A percentile compares a stretch with the other conserved stretches of the same genome.
Conservation (phyloP, 1,284 basidiomycete species). For the Vanrija sp. region DNA sequence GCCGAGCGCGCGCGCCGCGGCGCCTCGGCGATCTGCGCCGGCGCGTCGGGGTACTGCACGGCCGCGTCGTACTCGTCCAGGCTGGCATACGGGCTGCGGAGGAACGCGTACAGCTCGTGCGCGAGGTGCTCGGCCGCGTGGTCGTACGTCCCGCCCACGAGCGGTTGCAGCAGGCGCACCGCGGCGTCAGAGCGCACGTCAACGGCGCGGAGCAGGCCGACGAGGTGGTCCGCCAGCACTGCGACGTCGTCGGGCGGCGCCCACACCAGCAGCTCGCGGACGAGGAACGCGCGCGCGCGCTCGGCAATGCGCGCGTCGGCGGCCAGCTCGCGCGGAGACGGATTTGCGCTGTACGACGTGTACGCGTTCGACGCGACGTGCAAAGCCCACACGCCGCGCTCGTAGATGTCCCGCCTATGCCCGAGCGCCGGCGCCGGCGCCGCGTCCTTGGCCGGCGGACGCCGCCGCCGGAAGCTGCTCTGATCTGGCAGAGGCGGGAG, state of each 20-base stretch:
- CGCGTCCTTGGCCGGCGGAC: neutral
- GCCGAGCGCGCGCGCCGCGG: constrained; percentile 6
- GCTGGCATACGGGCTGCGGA: constrained; percentile 78
- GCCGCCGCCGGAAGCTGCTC: constrained; percentile 2
- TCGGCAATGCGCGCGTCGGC: constrained; percentile 1
- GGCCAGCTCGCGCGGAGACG: constrained; percentile 61
- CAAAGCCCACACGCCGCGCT: constrained; percentile 73
- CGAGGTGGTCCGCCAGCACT: constrained; percentile 61
- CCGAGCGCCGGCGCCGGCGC: constrained; percentile 39
- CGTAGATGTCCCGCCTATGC: constrained; percentile 63
- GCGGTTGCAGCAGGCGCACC: constrained; percentile 73
- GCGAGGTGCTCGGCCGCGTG: constrained; percentile 81
- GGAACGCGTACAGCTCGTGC: constrained; percentile 80
- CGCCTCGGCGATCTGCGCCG: neutral
- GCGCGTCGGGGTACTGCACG: constrained; percentile 55
- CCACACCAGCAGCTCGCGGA: constrained; percentile 80
- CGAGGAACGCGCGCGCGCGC: constrained; percentile 71
- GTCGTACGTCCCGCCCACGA: constrained; percentile 60
- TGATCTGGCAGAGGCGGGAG: constrained; percentile 59
- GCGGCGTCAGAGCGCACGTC: constrained; percentile 83
- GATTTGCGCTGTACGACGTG: constrained; percentile 75
- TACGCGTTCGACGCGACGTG: constrained; percentile 79
- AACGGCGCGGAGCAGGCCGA: constrained; percentile 78
- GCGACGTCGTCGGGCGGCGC: constrained; percentile 70
- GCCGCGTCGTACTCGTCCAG: constrained; percentile 71